Conservation (phyloP, 2,329 filamentous ascomycete genomes). For the Cryphonectria naterciae region DNA sequence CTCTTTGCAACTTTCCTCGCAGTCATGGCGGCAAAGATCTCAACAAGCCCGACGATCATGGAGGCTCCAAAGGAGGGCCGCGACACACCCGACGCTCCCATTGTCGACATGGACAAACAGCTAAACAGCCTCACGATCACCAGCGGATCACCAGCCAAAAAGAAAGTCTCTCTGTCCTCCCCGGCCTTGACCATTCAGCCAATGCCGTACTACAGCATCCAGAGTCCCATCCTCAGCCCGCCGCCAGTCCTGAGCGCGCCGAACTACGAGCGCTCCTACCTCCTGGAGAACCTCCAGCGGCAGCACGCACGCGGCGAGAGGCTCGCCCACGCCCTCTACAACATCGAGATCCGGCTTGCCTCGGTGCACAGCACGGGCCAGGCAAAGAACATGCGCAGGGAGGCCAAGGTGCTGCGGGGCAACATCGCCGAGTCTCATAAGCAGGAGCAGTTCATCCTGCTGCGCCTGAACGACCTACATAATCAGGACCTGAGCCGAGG, state of each 20-base stretch:
- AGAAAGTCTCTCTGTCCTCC: background rate
- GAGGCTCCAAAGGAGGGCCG: background rate
- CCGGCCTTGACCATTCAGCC: slow-evolving; percentile 4
- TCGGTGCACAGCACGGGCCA: slow-evolving; percentile 29
- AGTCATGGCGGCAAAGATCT: slow-evolving; percentile 5
- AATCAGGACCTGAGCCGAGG: slow-evolving; percentile 53
- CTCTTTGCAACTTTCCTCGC: background rate
- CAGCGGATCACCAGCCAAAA: background rate
- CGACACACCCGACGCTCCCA: background rate
- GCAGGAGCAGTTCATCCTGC: slow-evolving; percentile 51
- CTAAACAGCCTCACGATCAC: background rate
- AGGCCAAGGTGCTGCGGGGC: slow-evolving; percentile 45
- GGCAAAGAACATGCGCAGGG: slow-evolving; percentile 41
- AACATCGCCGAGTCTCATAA: slow-evolving; percentile 49
- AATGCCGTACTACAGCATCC: background rate
- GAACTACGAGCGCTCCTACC: slow-evolving; percentile 51
- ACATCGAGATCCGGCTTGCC: slow-evolving; percentile 38
- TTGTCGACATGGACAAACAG: background rate
- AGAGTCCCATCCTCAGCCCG: slow-evolving; percentile 39
- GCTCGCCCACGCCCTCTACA: slow-evolving; percentile 45
- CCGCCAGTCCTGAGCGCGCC: slow-evolving; percentile 48
- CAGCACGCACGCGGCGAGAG: slow-evolving; percentile 44
- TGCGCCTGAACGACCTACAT: slow-evolving; percentile 53
- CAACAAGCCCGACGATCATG: slow-evolving; percentile 8
- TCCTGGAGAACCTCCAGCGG: slow-evolving; percentile 46